Base-by-base conservation (phyloP, 2,329 filamentous ascomycete species). In the Diplodia seriata region DNA sequence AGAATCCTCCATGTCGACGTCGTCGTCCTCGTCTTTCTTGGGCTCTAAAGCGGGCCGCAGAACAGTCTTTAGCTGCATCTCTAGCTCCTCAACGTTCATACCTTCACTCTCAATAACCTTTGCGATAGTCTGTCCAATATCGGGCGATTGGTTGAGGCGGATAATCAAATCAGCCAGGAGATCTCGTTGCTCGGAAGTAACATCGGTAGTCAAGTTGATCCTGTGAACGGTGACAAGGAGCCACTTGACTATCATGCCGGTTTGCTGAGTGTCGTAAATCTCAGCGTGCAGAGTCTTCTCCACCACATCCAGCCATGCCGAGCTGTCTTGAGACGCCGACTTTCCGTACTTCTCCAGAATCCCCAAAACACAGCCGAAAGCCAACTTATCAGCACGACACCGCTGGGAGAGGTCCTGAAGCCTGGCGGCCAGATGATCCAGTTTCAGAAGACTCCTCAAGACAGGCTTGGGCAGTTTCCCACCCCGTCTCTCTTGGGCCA, bases 401-500 rank as follows among this genome's bases (percentile, higher is more conserved):
- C 89, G 86, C 71, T 84, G 83, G 7, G 88, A 86, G 70, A 93
- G 84, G 40, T 88, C 84, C 2, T 85, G 78, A 1, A 94, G 81
- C 14, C 86, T 83, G 49, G 80, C 79, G n/a, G 86, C 81, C 31
- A 93, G 80, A 56, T 88, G 83, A 0, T 86, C 82, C 23, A 91
- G 80, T 70, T 87, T 89, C 69, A 92, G 80, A 5, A 95, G 78
- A 11, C 87, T 87, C 76, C 89, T 92, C 36, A 90, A 85, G 4
- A 94, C 88, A 69, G 87, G 87, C 73, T 85, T 86, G 0, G 92
- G 90, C 68, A 97, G 84, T 70, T 87, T 86, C 69, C 88, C 86
- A 4, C 89, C 86, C 3, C 88, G 88, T 75, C 92, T 89, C 77
- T 93, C 90, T 75, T 97, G 91, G 1, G 92, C 91, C 51, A 98